Evolutionary conservation across 176 grass and related monocot genomes (phyloP), one percentile per base, ranked within the genome.

Genomic region (Elaeis guineensis): DNA sequence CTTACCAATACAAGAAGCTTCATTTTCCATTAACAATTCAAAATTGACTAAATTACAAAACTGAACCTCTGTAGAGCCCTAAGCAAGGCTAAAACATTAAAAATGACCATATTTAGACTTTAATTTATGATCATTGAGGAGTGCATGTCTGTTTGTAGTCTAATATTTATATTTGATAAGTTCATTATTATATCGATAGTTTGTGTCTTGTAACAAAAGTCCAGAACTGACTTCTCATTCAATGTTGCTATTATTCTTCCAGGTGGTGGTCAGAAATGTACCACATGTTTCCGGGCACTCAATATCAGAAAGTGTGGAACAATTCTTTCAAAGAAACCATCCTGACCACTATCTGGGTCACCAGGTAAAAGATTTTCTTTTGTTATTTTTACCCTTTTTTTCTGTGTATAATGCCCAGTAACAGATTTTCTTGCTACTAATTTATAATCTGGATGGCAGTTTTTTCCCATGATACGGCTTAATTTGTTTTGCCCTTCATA

Each of bases 231-330:
- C 23, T 54, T 62, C 0, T 63, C 17, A 63, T 73, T 19, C 19
- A 63, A 29, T 71, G 4, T 39, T 3, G 20, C 19, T 9, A 19
- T 23, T 28, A 29, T 75, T 69, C 65, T 80, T 55, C n/a, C 79
- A 97, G 92, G 92, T 97, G 19, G 86, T 97, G 67, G 92, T 97
- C 39, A 85, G 80, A 70, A 97, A 97, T 63, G 84, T 97, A 63
- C 92, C 92, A 57, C 72, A 63, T 58, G 61, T 70, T 69, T 75
- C 66, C 20, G 86, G 84, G 58, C 92, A 97, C 62, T 88, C 92
- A 52, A 88, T 79, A 28, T 87, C 87, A 78, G 85, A 97, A 77
- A 85, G 77, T 57, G 87, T 88, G 5, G 92, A 97, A 22, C 85
- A 89, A 21, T 97, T 97, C 73, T 97, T 97, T 66, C 78, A 58